Evolutionary conservation across 768 basidiomycete genomes (phyloP).

Genomic region (Cystobasidium tubakii): DNA sequence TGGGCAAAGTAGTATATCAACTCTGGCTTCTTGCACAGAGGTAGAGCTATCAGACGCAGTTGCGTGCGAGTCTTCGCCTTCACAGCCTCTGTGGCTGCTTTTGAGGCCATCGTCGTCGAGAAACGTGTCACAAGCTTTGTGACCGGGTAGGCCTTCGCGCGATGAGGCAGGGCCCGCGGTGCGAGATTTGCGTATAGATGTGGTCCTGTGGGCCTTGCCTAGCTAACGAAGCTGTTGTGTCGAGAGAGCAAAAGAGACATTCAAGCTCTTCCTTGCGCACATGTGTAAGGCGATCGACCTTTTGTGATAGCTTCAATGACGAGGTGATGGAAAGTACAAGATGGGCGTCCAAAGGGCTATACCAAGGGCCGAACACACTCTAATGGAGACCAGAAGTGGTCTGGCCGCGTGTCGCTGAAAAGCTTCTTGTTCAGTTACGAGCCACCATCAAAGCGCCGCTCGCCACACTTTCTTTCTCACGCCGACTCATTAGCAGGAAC

Average conservation of each 20-base stretch:
- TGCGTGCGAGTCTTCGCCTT: slow-evolving; percentile 14
- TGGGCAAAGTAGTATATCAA: slow-evolving; percentile 29
- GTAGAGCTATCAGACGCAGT: slow-evolving; percentile 24
- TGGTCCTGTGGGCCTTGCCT: no score
- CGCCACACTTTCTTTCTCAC: neutral
- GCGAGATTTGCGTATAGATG: no score
- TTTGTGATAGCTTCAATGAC: neutral
- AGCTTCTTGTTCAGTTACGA: no score
- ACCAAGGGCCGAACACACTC: no score
- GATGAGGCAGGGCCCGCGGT: no score
- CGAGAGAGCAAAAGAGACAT: neutral
- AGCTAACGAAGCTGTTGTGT: no score
- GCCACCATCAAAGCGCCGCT: neutral
- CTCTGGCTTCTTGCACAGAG: slow-evolving; percentile 20
- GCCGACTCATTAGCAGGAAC: neutral
- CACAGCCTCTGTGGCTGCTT: slow-evolving; percentile 6
- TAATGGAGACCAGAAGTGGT: no score
- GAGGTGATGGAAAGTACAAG: neutral
- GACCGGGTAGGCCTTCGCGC: no score
- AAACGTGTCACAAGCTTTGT: neutral
- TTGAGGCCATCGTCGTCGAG: neutral
- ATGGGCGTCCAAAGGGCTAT: no score
- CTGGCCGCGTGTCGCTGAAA: no score
- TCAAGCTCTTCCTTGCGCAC: neutral
- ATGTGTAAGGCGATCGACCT: neutral